Evolutionary conservation across 805 yeast species (phyloP).

Genomic region (Zygotorulaspora sp.): DNA sequence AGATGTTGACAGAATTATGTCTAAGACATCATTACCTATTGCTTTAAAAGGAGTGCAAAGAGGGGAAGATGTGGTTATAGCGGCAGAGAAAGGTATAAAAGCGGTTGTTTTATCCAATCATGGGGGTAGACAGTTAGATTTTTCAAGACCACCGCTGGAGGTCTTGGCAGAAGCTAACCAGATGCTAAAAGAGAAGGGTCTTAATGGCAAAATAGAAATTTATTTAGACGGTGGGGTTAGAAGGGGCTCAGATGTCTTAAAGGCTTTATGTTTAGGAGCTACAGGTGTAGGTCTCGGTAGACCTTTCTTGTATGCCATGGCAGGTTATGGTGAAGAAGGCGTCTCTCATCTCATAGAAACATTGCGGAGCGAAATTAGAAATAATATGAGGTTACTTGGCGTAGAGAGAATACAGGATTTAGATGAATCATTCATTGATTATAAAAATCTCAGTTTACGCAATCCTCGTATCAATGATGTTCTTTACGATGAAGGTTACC

Average conservation of each 20-base stretch:
- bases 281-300: conserved; percentile 72
- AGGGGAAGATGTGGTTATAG: conserved; percentile 58
- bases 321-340: conserved; percentile 76
- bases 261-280: conserved; percentile 75
- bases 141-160: conserved; percentile 56
- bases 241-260: conserved; percentile 71
- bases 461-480: conserved; percentile 34
- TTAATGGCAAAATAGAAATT: conserved; percentile 52
- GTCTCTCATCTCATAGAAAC: conserved; percentile 60
- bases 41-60: conserved; percentile 63
- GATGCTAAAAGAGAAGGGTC: conserved; percentile 38
- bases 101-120: conserved; percentile 70
- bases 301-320: conserved; percentile 71
- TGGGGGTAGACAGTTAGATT: conserved; percentile 71
- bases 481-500: conserved; percentile 19
- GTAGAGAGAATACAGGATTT: conserved; percentile 47
- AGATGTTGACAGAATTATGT: conserved; percentile 29
- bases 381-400: conserved; percentile 65
- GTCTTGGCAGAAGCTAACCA: conserved; percentile 53
- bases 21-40: conserved; percentile 42
- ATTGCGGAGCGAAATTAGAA: conserved; percentile 54
- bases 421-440: conserved; percentile 40
- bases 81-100: conserved; percentile 53
- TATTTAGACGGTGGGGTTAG: conserved; percentile 75
- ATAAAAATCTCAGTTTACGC: conserved; percentile 27